phyloP scores from a whole-genome alignment of 805 yeast genomes.

The Monosporozyma siamensis region DNA sequence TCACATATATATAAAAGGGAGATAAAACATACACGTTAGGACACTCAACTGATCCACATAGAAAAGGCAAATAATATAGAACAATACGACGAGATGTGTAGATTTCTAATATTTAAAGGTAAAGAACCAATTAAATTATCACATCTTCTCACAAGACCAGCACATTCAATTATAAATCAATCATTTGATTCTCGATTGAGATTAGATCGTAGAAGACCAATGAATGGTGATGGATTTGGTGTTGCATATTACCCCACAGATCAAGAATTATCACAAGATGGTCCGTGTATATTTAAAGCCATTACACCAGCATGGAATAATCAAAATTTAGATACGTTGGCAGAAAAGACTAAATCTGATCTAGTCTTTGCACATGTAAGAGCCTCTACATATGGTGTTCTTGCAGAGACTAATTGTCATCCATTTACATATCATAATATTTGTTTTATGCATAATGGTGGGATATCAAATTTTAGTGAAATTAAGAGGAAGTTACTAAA shows the following conservation, averaged over 20 bases:
- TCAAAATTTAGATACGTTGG: constrained; percentile 72
- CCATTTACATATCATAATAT: constrained; percentile 82
- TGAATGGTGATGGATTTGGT: constrained; percentile 98
- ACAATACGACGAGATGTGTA: constrained; percentile 50
- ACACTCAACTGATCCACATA: too few relatives aligned
- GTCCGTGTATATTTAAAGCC: constrained; percentile 90
- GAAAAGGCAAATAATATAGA: neutral
- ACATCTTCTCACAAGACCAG: constrained; percentile 84
- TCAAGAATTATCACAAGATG: constrained; percentile 43
- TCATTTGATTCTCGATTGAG: constrained; percentile 85
- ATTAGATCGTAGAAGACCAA: constrained; percentile 80
- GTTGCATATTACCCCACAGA: constrained; percentile 82
- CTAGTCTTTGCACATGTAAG: constrained; percentile 92
- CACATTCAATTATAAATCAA: constrained; percentile 94
- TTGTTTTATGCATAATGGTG: constrained; percentile 98
- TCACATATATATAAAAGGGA: too few relatives aligned
- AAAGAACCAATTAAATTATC: constrained; percentile 80
- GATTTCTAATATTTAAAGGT: constrained; percentile 87
- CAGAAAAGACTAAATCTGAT: constrained; percentile 77
- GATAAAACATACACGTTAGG: too few relatives aligned
- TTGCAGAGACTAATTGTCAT: constrained; percentile 93
- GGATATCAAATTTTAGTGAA: constrained; percentile 58
- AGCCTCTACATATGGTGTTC: constrained; percentile 90
- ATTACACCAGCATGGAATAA: constrained; percentile 99
- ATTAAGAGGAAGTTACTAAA: constrained; percentile 67